A percentile compares a stretch with the other conserved stretches of the same genome.
Conservation (phyloP, 2,329 filamentous ascomycete species). For the Aspergillus fructus region DNA sequence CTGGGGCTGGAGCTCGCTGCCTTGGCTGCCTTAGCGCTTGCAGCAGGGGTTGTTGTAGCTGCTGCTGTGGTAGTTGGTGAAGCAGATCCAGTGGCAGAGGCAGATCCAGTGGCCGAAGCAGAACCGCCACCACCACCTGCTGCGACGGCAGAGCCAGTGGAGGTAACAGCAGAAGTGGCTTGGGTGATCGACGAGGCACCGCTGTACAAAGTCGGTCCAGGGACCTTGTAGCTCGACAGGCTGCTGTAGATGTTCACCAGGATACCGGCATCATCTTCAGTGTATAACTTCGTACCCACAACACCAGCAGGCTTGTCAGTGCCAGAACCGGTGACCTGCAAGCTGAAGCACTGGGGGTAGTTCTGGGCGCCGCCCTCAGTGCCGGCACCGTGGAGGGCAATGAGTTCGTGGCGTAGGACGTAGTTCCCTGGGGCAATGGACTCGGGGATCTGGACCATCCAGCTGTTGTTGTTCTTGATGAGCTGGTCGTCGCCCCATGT, state of each 20-base stretch:
- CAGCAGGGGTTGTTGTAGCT: neutral
- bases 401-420: slow-evolving; percentile 53
- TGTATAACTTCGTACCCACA: slow-evolving; percentile 55
- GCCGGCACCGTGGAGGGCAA: slow-evolving; percentile 48
- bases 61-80: neutral
- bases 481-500: slow-evolving; percentile 56
- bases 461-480: slow-evolving; percentile 49
- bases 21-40: neutral
- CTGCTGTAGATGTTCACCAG: slow-evolving; percentile 54
- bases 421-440: slow-evolving; percentile 50
- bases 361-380: slow-evolving; percentile 47
- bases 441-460: slow-evolving; percentile 47
- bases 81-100: neutral
- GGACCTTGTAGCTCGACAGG: slow-evolving; percentile 13
- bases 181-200: slow-evolving; percentile 16
- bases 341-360: slow-evolving; percentile 57
- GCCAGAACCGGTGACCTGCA: slow-evolving; percentile 56
- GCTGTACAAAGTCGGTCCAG: slow-evolving; percentile 17
- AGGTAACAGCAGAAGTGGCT: slow-evolving; percentile 16
- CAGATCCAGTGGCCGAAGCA: neutral
- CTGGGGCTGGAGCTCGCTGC: too few species aligned
- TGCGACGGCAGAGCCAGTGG: slow-evolving; percentile 9
- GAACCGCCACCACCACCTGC: neutral
- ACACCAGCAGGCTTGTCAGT: slow-evolving; percentile 46
- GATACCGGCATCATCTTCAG: slow-evolving; percentile 54